Evolutionary conservation across 2,329 filamentous ascomycete genomes (phyloP).

Genomic region (Ophiostoma sp.): DNA sequence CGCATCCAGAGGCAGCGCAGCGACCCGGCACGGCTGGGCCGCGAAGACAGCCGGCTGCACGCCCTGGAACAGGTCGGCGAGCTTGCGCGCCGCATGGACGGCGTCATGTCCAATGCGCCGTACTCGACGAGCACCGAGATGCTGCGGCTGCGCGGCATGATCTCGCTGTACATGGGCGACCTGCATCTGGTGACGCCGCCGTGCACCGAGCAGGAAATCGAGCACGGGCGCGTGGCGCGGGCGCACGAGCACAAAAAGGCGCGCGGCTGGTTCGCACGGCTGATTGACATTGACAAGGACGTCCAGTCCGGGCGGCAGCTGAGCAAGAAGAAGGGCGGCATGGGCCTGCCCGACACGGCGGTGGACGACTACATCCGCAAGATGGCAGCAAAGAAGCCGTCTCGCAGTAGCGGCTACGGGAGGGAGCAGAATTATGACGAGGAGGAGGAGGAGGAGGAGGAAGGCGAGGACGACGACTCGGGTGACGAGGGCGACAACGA

Average conservation of each 20-base stretch:
- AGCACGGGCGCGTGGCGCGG: conserved; percentile 36
- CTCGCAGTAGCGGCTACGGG: not conserved
- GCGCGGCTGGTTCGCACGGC: conserved; percentile 37
- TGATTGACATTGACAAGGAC: conserved; percentile 31
- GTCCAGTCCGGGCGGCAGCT: conserved; percentile 16
- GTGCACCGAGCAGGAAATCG: conserved; percentile 27
- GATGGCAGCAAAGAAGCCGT: conserved; percentile 11
- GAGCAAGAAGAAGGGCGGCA: conserved; percentile 17
- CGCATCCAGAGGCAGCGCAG: not conserved
- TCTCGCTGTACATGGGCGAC: conserved; percentile 70
- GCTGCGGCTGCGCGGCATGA: conserved; percentile 65
- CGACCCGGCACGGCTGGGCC: conserved; percentile 30
- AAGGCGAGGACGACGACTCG: conserved; percentile 32
- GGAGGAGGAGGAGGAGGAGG: conserved; percentile 4
- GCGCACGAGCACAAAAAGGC: conserved; percentile 38
- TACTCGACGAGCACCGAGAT: conserved; percentile 64
- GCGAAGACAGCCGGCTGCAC: conserved; percentile 42
- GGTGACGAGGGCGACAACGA: conserved; percentile 25
- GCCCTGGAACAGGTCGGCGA: conserved; percentile 56
- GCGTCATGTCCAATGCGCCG: conserved; percentile 61
- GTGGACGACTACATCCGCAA: conserved; percentile 21
- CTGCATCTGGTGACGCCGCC: conserved; percentile 45
- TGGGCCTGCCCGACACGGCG: conserved; percentile 20
- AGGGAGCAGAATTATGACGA: not conserved
- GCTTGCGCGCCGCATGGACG: conserved; percentile 65